phyloP scores from a whole-genome alignment of 805 yeast species.

The Candida rishiriensis region DNA sequence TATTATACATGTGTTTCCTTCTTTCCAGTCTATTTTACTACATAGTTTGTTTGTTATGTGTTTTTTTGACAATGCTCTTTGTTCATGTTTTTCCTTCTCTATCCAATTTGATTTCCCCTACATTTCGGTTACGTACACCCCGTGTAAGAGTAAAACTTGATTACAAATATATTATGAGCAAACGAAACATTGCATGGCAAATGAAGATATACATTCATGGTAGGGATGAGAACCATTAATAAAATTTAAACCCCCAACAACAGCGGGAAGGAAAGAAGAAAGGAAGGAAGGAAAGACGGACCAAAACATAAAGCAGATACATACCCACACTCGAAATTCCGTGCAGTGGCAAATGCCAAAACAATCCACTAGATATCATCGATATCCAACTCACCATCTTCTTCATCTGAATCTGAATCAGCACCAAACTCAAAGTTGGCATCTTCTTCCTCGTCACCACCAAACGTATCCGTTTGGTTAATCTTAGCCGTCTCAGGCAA shows the following conservation, averaged over 20 bases:
- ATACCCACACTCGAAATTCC: neutral
- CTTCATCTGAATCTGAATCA: conserved; percentile 76
- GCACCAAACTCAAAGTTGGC: conserved; percentile 98
- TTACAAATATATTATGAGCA: too few species aligned
- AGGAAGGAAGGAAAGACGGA: neutral
- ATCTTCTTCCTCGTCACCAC: conserved; percentile 94
- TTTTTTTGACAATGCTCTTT: too few species aligned
- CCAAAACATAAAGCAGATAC: neutral
- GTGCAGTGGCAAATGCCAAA: neutral
- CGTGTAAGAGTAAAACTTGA: too few species aligned
- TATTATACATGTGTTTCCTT: neutral
- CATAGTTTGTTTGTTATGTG: too few species aligned
- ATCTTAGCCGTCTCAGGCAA: conserved; percentile 96
- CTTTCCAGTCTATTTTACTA: neutral
- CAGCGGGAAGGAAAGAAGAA: neutral
- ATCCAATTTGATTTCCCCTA: too few species aligned
- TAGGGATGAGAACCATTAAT: neutral
- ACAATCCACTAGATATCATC: conserved; percentile 82
- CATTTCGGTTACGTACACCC: too few species aligned
- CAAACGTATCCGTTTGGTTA: conserved; percentile 95
- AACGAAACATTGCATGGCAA: too few species aligned
- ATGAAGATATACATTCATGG: neutral
- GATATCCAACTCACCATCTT: conserved; percentile 73
- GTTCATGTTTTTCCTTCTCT: too few species aligned
- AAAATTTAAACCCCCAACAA: neutral